Percentiles rank a stretch among this genome's conserved stretches.
phyloP scores from a whole-genome alignment of 306 rosid genomes.

The Cyamopsis tetragonoloba region DNA sequence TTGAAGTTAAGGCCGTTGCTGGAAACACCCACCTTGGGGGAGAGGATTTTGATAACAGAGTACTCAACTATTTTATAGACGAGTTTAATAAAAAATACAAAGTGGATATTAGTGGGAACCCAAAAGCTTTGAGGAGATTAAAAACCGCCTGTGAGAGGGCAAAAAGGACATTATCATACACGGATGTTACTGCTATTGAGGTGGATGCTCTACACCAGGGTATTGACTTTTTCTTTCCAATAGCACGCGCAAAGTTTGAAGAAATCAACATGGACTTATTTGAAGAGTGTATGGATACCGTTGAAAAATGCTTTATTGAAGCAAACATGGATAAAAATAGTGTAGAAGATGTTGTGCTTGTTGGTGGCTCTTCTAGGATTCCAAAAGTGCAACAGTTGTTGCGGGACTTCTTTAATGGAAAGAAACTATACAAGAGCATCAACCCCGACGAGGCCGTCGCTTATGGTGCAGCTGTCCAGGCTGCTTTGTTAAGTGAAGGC shows the following conservation, averaged over 20 bases:
- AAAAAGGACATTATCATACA: neutral
- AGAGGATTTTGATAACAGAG: too few relatives aligned
- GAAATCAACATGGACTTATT: slow-evolving; percentile 25
- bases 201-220: neutral
- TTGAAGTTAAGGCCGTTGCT: too few relatives aligned
- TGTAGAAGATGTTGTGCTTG: slow-evolving; percentile 45
- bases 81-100: too few relatives aligned
- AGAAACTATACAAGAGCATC: too few relatives aligned
- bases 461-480: too few relatives aligned
- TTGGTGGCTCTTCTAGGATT: slow-evolving; percentile 57
- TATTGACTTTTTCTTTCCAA: neutral
- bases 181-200: neutral
- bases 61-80: too few relatives aligned
- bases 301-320: slow-evolving; percentile 42
- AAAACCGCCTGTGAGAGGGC: neutral
- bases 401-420: slow-evolving; percentile 42
- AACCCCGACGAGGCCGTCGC: too few relatives aligned
- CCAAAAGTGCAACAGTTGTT: slow-evolving; percentile 49
- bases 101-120: too few relatives aligned
- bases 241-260: neutral
- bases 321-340: slow-evolving; percentile 44
- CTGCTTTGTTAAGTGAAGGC: too few relatives aligned
- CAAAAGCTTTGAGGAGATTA: neutral
- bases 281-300: slow-evolving; percentile 40
- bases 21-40: too few relatives aligned